These are phyloP conservation scores for Sungouiella blattae DNA, from an alignment of 805 yeast genomes.

Conservation along the genomic window DNA sequence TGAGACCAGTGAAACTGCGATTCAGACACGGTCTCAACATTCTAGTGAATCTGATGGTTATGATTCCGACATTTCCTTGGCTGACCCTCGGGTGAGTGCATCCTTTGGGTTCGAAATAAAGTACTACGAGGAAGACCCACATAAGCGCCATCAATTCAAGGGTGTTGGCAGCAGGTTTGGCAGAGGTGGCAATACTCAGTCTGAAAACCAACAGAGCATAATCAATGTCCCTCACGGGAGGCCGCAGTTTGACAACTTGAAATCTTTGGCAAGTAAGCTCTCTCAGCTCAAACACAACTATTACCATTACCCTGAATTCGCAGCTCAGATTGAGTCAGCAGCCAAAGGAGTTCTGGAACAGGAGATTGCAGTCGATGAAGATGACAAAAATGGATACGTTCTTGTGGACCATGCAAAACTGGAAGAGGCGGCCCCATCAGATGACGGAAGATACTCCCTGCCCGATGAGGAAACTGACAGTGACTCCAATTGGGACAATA, in stretches of 20 bases:
- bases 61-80: conserved; percentile 48
- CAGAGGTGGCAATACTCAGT: no score
- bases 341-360: conserved; percentile 11
- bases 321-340: conserved; percentile 1
- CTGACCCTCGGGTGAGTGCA: conserved; percentile 50
- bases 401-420: not conserved
- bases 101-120: conserved; percentile 48
- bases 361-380: conserved; percentile 9
- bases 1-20: not conserved
- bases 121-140: conserved; percentile 25
- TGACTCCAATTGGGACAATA: conserved; percentile 19
- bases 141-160: conserved; percentile 15
- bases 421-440: conserved; percentile 2
- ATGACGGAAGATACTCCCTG: conserved; percentile 11
- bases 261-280: conserved; percentile 26
- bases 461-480: conserved; percentile 29
- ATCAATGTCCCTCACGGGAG: conserved; percentile 47
- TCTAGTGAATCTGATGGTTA: conserved; percentile 26
- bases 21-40: not conserved
- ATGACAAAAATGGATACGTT: conserved; percentile 16
- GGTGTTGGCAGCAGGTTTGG: conserved; percentile 3
- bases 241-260: conserved; percentile 39
- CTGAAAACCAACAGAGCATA: conserved; percentile 3
- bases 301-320: conserved; percentile 29
- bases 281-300: conserved; percentile 26